Base-by-base conservation (phyloP, 2,329 filamentous ascomycete genomes). In the Mycocentrospora acerina region DNA sequence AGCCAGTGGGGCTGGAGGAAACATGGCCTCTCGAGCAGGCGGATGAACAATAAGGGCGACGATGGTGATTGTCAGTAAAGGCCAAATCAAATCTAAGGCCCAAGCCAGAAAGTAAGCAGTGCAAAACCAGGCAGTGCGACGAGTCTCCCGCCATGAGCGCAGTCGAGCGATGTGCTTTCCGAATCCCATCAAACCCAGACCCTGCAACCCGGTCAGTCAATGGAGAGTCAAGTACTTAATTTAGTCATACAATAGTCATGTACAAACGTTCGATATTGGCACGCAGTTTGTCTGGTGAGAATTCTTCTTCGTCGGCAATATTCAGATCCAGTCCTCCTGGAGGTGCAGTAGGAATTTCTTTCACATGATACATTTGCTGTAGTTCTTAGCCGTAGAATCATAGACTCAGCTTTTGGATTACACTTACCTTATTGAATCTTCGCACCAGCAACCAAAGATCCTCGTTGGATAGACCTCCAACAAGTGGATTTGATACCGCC, bases 271-370 rank as follows among this genome's bases (percentile, higher is more conserved):
- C 89, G 4, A 93, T 62, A 36, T 86, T 89, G 2, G 83, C 80
- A 9, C 88, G 78, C 29, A 94, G 71, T 68, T 93, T 93, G 57
- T 93, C 88, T 0, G 88, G 88, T 0, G 85, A 88, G 62, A 93
- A 93, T 40, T 90, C 85, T 51, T 93, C 88, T 37, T 91, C 83
- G 26, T 90, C 84, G 4, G 87, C 83, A 39, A 88, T 84, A 52
- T 90, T 88, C 42, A 94, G 76, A 62, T 94, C 88, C 25, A 95
- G 71, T 11, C 82, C 80, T 5, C 85, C 86, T 1, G 85, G 76
- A 1, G 79, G 75, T 7, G 79, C 67, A 32, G 76, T 64, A 0
- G 76, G 69, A 7, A 83, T 79, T 18, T 85, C 81, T 61, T 86
- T 88, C 52, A 93, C 85, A 67, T 81, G 77, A 60, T 82, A 82